Evolutionary conservation across 345 rosid genomes (phyloP).

Genomic region (Lenwebbia sp.): DNA sequence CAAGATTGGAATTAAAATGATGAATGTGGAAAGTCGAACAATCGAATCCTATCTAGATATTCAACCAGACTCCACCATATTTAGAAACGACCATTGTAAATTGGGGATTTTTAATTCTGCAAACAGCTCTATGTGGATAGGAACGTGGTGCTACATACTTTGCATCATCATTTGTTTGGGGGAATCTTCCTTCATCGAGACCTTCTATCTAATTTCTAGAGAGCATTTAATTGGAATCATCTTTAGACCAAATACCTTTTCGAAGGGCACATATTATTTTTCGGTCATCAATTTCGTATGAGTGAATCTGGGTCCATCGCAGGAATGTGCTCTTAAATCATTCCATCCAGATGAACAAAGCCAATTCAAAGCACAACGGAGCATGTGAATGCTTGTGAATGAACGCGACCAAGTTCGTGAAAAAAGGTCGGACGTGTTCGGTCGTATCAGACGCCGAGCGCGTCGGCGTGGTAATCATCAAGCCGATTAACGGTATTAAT

Average conservation of each 20-base stretch:
- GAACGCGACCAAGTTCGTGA: background rate
- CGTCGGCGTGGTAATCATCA: background rate
- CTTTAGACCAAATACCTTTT: background rate
- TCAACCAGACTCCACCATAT: background rate
- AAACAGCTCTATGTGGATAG: background rate
- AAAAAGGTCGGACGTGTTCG: background rate
- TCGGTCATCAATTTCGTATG: background rate
- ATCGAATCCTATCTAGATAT: background rate
- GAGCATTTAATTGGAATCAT: background rate
- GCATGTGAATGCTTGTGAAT: background rate
- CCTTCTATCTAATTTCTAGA: background rate
- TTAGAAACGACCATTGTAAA: background rate
- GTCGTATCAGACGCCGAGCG: background rate
- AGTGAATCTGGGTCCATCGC: background rate
- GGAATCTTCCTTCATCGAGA: background rate
- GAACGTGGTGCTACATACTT: background rate
- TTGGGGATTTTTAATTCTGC: accelerated
- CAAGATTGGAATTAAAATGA: background rate
- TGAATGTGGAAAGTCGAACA: background rate
- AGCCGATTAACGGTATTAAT: background rate
- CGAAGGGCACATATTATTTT: too few species aligned
- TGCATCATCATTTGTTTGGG: background rate
- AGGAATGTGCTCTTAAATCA: background rate
- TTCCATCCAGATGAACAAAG: background rate
- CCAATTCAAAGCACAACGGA: background rate